Evolutionary conservation across 306 rosid genomes (phyloP).

Genomic region (Prunus padus): DNA sequence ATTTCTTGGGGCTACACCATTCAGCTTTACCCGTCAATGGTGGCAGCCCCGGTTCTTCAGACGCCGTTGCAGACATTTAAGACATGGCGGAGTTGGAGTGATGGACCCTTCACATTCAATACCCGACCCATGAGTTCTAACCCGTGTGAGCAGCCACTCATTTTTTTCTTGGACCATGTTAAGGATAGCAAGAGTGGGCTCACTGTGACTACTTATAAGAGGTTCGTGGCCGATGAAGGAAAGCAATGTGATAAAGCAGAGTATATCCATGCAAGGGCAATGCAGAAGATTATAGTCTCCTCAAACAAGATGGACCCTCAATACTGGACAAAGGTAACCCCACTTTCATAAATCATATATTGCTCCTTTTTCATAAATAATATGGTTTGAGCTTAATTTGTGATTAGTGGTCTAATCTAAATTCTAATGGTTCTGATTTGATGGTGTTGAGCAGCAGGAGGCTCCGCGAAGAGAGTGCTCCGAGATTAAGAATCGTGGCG

Average conservation of each 20-base stretch:
- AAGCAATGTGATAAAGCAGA: slow-evolving; percentile 35
- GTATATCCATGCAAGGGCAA: slow-evolving; percentile 24
- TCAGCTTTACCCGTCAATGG: slow-evolving; percentile 60
- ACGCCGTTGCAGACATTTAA: slow-evolving; percentile 66
- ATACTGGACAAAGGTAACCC: slow-evolving; percentile 62
- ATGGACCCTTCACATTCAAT: slow-evolving; percentile 85
- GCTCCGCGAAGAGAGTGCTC: slow-evolving; percentile 41
- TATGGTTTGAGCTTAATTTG: neutral
- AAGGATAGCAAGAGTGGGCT: slow-evolving; percentile 42
- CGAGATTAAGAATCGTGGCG: slow-evolving; percentile 40
- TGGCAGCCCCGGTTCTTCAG: slow-evolving; percentile 52
- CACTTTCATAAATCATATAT: neutral
- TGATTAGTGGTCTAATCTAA: neutral
- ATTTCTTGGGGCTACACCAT: slow-evolving; percentile 88
- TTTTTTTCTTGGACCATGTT: slow-evolving; percentile 51
- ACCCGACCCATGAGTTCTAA: slow-evolving; percentile 67
- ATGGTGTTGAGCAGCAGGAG: slow-evolving; percentile 38
- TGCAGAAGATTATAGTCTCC: slow-evolving; percentile 52
- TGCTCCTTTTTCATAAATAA: neutral
- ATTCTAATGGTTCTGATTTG: slow-evolving; percentile 1
- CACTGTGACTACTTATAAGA: slow-evolving; percentile 49
- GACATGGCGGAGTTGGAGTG: slow-evolving; percentile 77
- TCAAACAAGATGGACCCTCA: slow-evolving; percentile 60
- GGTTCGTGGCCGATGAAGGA: slow-evolving; percentile 22
- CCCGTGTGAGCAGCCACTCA: slow-evolving; percentile 56